A percentile compares a stretch with the other conserved stretches of the same genome.
These are phyloP conservation scores for Wickerhamomyces sp. DNA, from an alignment of 1,139 yeast species.

Conservation along the genomic window DNA sequence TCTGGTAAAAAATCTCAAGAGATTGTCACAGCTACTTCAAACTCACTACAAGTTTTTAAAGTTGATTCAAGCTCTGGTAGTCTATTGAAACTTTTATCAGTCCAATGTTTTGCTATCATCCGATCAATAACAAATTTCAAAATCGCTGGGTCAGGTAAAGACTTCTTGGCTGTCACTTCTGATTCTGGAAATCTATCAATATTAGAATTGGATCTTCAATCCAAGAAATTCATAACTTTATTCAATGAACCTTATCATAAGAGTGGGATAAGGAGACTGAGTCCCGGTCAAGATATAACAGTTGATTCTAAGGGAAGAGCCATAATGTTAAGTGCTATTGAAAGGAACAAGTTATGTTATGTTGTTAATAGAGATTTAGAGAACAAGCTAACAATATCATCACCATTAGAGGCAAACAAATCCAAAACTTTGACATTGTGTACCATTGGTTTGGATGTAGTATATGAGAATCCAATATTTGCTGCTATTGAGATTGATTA, in stretches of 20 bases:
- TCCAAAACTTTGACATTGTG: conserved; percentile 50
- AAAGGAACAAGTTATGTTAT: conserved; percentile 65
- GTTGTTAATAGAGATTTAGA: conserved; percentile 45
- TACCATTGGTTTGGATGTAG: conserved; percentile 63
- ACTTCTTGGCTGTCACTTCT: conserved; percentile 62
- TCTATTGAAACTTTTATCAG: conserved; percentile 37
- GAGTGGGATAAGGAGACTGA: conserved; percentile 66
- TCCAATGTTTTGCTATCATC: conserved; percentile 56
- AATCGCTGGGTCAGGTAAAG: conserved; percentile 48
- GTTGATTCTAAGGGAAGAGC: conserved; percentile 76
- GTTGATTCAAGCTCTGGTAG: conserved; percentile 54
- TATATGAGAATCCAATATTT: conserved; percentile 77
- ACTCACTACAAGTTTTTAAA: conserved; percentile 47
- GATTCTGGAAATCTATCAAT: conserved; percentile 77
- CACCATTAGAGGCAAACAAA: conserved; percentile 69
- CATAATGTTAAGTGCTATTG: conserved; percentile 64
- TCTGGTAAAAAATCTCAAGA: conserved; percentile 59
- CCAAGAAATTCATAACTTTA: conserved; percentile 41
- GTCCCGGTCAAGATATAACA: conserved; percentile 75
- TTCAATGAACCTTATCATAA: conserved; percentile 69
- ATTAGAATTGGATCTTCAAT: conserved; percentile 40
- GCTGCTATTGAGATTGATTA: conserved; percentile 74
- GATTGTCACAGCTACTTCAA: conserved; percentile 53
- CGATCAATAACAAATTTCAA: conserved; percentile 48
- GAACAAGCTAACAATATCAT: conserved; percentile 47